Percentiles rank a stretch among this genome's conserved stretches.
These are phyloP conservation scores for Diutina pseudorugosa DNA, from an alignment of 1,139 yeast species.

Conservation along the genomic window DNA sequence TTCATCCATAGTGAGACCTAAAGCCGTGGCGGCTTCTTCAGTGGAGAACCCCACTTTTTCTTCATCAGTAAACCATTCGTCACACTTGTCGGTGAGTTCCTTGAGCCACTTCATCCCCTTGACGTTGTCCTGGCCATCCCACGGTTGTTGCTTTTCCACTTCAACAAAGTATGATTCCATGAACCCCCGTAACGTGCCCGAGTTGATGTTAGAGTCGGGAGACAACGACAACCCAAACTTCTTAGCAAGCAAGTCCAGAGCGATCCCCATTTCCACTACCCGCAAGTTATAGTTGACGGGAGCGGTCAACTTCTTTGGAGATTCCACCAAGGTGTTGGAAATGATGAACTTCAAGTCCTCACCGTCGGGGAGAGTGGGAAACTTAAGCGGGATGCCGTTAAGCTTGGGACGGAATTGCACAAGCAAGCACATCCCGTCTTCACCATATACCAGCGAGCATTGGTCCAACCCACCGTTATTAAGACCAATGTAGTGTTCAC, in stretches of 20 bases:
- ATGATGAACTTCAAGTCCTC: conserved; percentile 42
- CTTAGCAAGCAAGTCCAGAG: conserved; percentile 45
- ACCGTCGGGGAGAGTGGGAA: conserved; percentile 30
- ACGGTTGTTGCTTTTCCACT: conserved; percentile 19
- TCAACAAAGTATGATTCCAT: conserved; percentile 38
- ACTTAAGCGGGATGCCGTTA: conserved; percentile 41
- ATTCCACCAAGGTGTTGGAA: conserved; percentile 49
- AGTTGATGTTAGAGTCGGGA: conserved; percentile 42
- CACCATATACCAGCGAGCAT: conserved; percentile 63
- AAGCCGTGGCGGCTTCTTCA: conserved; percentile 33
- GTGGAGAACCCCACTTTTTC: conserved; percentile 38
- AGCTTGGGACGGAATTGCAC: conserved; percentile 53
- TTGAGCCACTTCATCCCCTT: conserved; percentile 29
- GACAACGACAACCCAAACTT: conserved; percentile 30
- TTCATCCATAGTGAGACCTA: conserved; percentile 31
- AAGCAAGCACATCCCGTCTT: conserved; percentile 43
- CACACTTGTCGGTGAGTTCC: conserved; percentile 30
- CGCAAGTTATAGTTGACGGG: conserved; percentile 59
- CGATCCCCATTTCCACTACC: conserved; percentile 57
- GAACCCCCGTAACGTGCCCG: conserved; percentile 58
- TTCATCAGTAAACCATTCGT: conserved; percentile 17
- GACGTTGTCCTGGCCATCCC: conserved; percentile 38
- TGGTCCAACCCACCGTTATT: conserved; percentile 77
- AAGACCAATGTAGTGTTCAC: conserved; percentile 65
- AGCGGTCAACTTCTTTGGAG: conserved; percentile 61